Evolutionary conservation across 345 rosid species (phyloP), one percentile per base, ranked within the genome.

Genomic region (Sonneratia caseolaris): DNA sequence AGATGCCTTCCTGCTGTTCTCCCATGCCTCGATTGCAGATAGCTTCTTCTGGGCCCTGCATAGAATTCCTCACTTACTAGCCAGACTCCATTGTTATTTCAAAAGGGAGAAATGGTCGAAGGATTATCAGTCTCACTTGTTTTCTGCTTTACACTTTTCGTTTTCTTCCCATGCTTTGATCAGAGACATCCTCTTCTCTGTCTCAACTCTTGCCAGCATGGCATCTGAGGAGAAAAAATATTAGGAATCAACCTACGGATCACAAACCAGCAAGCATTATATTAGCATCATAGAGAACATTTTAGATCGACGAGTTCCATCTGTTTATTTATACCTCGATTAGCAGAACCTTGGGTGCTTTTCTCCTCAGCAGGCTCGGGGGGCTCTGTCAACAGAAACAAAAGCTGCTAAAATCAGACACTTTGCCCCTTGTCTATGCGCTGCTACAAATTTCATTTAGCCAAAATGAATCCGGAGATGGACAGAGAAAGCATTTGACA

Each of bases 131-230:
- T 56, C 68, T 22, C 68, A 92, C 99, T 89, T 92, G 86, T 95
- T 92, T 76, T 92, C 97, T 68, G 89, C 94, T 83, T 86, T 92
- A 74, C 87, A 79, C 84, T 89, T 95, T 68, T 95, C 99, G 72
- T 90, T 91, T 57, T 95, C 99, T 80, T 95, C 99, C 98, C 99
- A 95, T 45, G 99, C 99, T 82, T 45, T 89, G 77, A 92, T 74
- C 3, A 95, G 90, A 68, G 97, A 90, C 14, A 86, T 22, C 78
- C 81, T 84, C 83, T 92, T 95, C 79, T 92, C 87, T 43, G 89
- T 81, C 76, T 80, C 94, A 70, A 95, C 96, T 81, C 82, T 92
- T 47, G 80, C 96, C 62, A 95, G 91, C 70, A 77, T 84, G 73
- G 84, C 81, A 85, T 95, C 99, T 95, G 70, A 36, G 79, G 21